Base-by-base conservation (phyloP, 2,329 filamentous ascomycete genomes). In the Juglanconis sp. region DNA sequence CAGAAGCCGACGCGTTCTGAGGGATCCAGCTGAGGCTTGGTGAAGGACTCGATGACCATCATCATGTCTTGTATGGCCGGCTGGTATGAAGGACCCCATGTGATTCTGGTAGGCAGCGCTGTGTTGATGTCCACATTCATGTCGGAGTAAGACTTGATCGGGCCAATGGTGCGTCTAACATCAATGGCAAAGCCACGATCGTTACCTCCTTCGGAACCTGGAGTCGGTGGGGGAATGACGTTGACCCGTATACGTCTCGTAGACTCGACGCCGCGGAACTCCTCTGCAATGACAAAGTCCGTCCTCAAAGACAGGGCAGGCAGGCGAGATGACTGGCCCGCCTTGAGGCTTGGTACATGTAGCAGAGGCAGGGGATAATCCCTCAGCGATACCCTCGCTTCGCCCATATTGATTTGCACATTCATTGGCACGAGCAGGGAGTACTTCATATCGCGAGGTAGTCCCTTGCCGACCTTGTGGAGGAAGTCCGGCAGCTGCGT, bases 11-110 rank as follows among this genome's bases (percentile, higher is more conserved):
- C 92, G 59, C 90, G 84, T 65, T 99, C 96, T 0, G 95, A 98
- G 1, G 91, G 89, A 72, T 99, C 96, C 34, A 97, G 81, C 64
- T 94, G 93, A 7, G 94, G 92, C 71, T 99, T 99, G 1, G 94
- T 97, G 72, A 99, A 98, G 2, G 91, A 94, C 74, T 99, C 95
- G 63, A 99, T 90, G 32, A 93, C 93, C 84, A 98, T 97, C 95
- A 99, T 99, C 90, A 98, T 96, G 70, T 99, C 96, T 73, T 99
- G 95, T 53, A 99, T 94, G 1, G 94, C 94, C 34, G 96, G 95
- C 70, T 99, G 96, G 70, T 98, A 99, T 2, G 93, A 96, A 50
- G 95, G 93, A 7, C 93, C 93, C 96, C 95, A 99, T 0, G 94
- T 97, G 56, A 99, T 94, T 49, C 91, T 87, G 0, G 95, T 99